These are phyloP conservation scores for Calonectria hongkongensis DNA, from an alignment of 2,329 filamentous ascomycete genomes.

Conservation along the genomic window DNA sequence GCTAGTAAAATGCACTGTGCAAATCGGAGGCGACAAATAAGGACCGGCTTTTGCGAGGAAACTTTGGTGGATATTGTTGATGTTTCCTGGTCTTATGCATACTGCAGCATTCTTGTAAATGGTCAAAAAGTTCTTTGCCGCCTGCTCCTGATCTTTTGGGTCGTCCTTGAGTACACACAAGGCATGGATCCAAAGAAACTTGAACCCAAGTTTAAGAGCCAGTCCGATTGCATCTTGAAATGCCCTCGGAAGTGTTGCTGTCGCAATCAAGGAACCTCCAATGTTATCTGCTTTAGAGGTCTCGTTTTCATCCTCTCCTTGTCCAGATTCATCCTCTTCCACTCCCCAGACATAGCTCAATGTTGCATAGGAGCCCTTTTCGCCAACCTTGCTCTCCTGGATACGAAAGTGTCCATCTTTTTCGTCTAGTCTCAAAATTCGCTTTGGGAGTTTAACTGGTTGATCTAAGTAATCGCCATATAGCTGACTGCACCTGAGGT, in stretches of 20 bases:
- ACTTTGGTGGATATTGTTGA: neutral
- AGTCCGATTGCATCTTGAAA: conserved; percentile 21
- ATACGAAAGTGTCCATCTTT: conserved; percentile 1
- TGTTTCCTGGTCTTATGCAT: conserved; percentile 11
- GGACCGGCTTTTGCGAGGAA: conserved; percentile 3
- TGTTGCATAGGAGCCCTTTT: conserved; percentile 16
- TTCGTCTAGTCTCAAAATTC: neutral
- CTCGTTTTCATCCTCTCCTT: neutral
- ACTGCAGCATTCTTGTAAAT: conserved; percentile 11
- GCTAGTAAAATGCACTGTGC: neutral
- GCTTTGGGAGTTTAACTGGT: neutral
- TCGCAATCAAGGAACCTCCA: neutral
- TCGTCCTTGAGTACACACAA: conserved; percentile 11
- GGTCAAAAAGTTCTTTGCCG: neutral
- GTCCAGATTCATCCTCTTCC: neutral
- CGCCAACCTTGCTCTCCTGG: neutral
- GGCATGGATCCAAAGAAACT: conserved; percentile 14
- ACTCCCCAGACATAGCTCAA: conserved; percentile 15
- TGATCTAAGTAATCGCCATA: neutral
- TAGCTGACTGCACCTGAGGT: neutral
- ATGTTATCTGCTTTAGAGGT: neutral
- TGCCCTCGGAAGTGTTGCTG: neutral
- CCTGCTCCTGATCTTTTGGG: neutral
- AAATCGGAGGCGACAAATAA: neutral
- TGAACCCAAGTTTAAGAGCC: neutral